These are phyloP conservation scores for Monilinia laxa DNA, from an alignment of 2,329 filamentous ascomycete genomes.

Conservation along the genomic window DNA sequence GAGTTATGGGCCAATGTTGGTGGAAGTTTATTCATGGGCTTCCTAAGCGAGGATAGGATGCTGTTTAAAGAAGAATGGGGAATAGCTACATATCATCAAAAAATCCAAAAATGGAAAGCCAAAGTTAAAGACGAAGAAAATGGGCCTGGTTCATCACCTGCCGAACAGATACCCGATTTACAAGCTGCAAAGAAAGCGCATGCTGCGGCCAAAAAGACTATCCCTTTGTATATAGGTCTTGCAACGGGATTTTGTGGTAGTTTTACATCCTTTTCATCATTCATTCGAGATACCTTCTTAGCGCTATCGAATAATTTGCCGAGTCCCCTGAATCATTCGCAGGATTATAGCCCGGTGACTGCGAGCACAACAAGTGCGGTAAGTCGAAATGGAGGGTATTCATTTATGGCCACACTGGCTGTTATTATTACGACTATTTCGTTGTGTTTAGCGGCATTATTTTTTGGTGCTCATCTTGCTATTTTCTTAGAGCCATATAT, in stretches of 20 bases:
- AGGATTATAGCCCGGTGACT: constrained; percentile 39
- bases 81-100: constrained; percentile 43
- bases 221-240: constrained; percentile 84
- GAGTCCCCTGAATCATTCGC: constrained; percentile 46
- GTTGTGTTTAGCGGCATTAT: constrained; percentile 67
- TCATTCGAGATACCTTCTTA: constrained; percentile 77
- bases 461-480: constrained; percentile 74
- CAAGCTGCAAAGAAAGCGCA: constrained; percentile 56
- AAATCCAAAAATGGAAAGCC: constrained; percentile 41
- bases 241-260: constrained; percentile 86
- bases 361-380: constrained; percentile 42
- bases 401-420: constrained; percentile 76
- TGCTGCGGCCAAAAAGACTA: constrained; percentile 72
- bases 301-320: constrained; percentile 73
- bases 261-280: constrained; percentile 86
- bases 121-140: constrained; percentile 44
- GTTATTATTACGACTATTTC: constrained; percentile 71
- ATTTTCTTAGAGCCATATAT: constrained; percentile 56
- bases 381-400: constrained; percentile 70
- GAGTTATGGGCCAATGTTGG: constrained; percentile 86
- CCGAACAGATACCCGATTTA: constrained; percentile 40
- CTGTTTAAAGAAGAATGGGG: constrained; percentile 72
- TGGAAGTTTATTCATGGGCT: constrained; percentile 81
- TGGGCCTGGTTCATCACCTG: constrained; percentile 28
- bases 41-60: constrained; percentile 74